Percentiles rank a stretch among this genome's conserved stretches.
These are phyloP conservation scores for Kwoniella sp. DNA, from an alignment of 768 basidiomycete species.

Conservation along the genomic window DNA sequence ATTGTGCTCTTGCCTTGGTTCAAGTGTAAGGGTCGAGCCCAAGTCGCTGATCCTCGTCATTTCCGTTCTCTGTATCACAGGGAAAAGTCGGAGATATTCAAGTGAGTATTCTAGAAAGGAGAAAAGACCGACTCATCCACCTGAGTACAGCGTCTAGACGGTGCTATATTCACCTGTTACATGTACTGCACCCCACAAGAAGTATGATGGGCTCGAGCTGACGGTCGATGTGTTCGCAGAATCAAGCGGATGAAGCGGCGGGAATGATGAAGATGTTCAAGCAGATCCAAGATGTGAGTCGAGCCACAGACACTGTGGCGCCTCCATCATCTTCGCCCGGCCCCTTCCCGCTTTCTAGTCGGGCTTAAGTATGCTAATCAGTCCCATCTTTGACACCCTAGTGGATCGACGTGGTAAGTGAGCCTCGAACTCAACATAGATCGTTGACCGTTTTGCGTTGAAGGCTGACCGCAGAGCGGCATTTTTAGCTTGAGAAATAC, in stretches of 20 bases:
- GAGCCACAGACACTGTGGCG: neutral
- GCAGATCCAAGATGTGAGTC: conserved; percentile 19
- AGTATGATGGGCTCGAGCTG: too few relatives aligned
- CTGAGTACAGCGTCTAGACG: too few relatives aligned
- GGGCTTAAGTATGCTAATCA: too few relatives aligned
- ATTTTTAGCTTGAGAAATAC: conserved; percentile 12
- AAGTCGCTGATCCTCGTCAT: too few relatives aligned
- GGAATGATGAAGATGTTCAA: conserved; percentile 19
- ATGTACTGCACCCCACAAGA: too few relatives aligned
- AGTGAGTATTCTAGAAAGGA: too few relatives aligned
- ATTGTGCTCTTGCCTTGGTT: too few relatives aligned
- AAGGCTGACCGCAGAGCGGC: neutral
- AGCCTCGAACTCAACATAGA: too few relatives aligned
- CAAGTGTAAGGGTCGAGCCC: neutral
- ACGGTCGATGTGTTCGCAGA: neutral
- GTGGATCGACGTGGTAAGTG: conserved; percentile 20
- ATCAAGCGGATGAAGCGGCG: conserved; percentile 12
- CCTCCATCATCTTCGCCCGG: neutral
- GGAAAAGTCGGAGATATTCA: neutral
- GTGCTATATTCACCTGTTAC: too few relatives aligned
- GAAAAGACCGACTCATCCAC: too few relatives aligned
- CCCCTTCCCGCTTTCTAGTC: too few relatives aligned
- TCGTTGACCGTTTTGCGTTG: neutral
- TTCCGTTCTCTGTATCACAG: neutral
- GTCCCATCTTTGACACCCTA: too few relatives aligned